Conservation (phyloP, 2,329 filamentous ascomycete species). For the Zasmidium cellare region DNA sequence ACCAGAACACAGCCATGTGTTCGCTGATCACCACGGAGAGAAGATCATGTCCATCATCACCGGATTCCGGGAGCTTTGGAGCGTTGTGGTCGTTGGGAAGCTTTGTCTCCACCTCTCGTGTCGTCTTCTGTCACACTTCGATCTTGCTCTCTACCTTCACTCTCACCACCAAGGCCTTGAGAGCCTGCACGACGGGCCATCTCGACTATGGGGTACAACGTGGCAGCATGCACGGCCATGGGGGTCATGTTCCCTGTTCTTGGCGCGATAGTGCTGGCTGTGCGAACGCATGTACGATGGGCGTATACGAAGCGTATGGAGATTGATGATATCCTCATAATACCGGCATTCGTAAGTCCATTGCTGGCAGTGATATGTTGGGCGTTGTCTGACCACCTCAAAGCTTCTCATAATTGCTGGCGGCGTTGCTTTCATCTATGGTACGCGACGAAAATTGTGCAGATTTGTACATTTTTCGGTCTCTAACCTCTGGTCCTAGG, state of each 20-base stretch:
- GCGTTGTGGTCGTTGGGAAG: too few relatives aligned
- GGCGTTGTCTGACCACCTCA: not conserved
- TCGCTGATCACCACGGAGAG: too few relatives aligned
- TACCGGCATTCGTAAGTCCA: slow-evolving; percentile 13
- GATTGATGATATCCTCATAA: slow-evolving; percentile 16
- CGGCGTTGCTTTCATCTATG: not conserved
- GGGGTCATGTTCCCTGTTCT: slow-evolving; percentile 13
- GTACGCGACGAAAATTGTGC: too few relatives aligned
- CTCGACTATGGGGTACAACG: not conserved
- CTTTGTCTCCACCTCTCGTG: too few relatives aligned
- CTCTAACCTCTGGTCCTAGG: too few relatives aligned
- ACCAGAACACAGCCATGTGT: too few relatives aligned
- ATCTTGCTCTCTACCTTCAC: too few relatives aligned
- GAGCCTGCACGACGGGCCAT: not conserved
- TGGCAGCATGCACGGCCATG: not conserved
- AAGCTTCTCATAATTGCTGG: not conserved
- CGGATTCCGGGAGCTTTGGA: too few relatives aligned
- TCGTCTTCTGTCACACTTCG: too few relatives aligned
- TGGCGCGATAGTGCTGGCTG: slow-evolving; percentile 4
- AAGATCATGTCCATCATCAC: too few relatives aligned
- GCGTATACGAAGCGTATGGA: slow-evolving; percentile 13
- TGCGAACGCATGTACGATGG: slow-evolving; percentile 11
- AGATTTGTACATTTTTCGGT: too few relatives aligned
- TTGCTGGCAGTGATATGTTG: not conserved
- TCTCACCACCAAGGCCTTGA: too few relatives aligned